Evolutionary conservation across 192 early-diverging fungal genomes (phyloP), one percentile per base, ranked within the genome.

Genomic region (Rhizophagus clarus): DNA sequence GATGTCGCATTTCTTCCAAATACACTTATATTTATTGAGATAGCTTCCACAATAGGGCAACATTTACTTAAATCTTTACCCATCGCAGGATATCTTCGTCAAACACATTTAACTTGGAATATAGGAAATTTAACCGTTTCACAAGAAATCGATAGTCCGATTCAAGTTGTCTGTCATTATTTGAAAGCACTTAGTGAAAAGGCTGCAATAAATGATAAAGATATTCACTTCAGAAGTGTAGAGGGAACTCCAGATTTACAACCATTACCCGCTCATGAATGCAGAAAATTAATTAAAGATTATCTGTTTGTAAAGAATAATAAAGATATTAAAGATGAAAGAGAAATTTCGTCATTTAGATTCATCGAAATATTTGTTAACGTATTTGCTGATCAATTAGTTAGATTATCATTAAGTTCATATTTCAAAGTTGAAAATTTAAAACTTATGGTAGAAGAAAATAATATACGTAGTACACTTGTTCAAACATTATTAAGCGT

Each of bases 321-420:
- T 2, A 4, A 17, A 8, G 32, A 26, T 51, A 10, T 42, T 10
- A 42, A 42, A 42, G 34, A 34, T 5, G 34, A 34, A 34, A 34
- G 34, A 34, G 67, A 67, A 17, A 70, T 79, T 66, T 22, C 32
- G 11, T 79, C 78, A 22, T 79, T 73, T 63, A 42, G 78, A 24
- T 79, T 79, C 73, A 11, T 79, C 9, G 78, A 79, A 40, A 79
- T 79, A n/a, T 79, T 79, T 47, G 26, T 79, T 20, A 68, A 69
- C 31, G 78, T 79, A 11, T 34, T 79, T 26, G 69, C 78, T 10
- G 78, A 79, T 60, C 78, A 79, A 73, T 79, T 79, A 24, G 47
- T 79, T 37, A 42, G 78, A 29, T 45, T 79, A 31, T 79, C 78
- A 8, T 31, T 17, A 71, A 79, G 78, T 76, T 72, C 78, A 3